Evolutionary conservation across 1,139 yeast species (phyloP), one percentile per base, ranked within the genome.

Genomic region (Hemisphaericaspora xylanilytica): DNA sequence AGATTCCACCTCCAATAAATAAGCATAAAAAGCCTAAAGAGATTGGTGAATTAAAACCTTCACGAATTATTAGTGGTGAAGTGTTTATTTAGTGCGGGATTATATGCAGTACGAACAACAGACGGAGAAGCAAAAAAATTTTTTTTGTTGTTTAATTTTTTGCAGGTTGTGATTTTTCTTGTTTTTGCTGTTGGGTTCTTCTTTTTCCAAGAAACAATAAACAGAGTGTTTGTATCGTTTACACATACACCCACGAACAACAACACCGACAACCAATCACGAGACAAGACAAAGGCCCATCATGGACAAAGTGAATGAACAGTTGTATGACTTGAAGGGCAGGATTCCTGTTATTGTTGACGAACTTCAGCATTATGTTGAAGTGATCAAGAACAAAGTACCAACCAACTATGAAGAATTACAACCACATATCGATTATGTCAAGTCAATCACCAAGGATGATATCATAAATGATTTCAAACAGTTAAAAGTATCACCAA

Each of bases 1-100:
- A 46, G 33, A 35, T 32, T 24, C 60, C 56, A 17, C 71, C 70
- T 2, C 63, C 65, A 3, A 46, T 63, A 7, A 63, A 63, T 45
- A 61, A 62, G 43, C 48, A 44, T 4, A 38, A 55, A 31, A 65
- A 64, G 38, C 68, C 67, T 8, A 56, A 54, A 31, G 51, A 55
- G 10, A 47, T 57, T 5, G 59, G 57, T 2, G 55, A 58, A 9
- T 44, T 61, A 22, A 58, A 57, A 36, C 67, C 67, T 6, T 47
- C 58, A 15, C 48, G 66, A 15, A 52, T 45, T 29, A 49, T 65
- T 39, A 58, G 68, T 40, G 73, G 72, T 3, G 73, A 68, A 36
- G 49, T 67, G 15, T 58, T 59, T 43, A 55, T 59, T 35, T 58
- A 52, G 40, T 11, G 11, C 14, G 25, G 25, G n/a, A 4, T 21